Percentiles rank a stretch among this genome's conserved stretches.
These are phyloP conservation scores for Starmerella potacharoeniae DNA, from an alignment of 805 yeast genomes.

Conservation along the genomic window DNA sequence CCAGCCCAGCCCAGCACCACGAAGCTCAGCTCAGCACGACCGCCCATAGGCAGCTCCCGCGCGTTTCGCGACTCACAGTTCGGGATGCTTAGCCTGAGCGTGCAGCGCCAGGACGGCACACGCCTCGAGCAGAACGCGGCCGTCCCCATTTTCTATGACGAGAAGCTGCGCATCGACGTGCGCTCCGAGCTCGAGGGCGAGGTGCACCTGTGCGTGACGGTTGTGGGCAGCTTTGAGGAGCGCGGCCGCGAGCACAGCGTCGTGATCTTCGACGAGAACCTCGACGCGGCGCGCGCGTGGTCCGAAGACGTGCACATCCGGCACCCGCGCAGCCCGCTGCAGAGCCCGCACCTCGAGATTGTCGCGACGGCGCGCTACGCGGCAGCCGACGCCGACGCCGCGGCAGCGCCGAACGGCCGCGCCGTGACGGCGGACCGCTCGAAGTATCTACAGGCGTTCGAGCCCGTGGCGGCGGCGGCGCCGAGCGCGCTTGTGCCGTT, in stretches of 20 bases:
- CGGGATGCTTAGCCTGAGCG: constrained; percentile 11
- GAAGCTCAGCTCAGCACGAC: not conserved
- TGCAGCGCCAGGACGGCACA: constrained; percentile 10
- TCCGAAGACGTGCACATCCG: constrained; percentile 9
- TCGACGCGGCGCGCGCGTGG: constrained; percentile 7
- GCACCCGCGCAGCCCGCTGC: constrained; percentile 20
- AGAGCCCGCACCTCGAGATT: constrained; percentile 17
- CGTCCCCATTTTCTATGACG: constrained; percentile 16
- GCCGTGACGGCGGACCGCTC: not conserved
- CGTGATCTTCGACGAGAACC: constrained; percentile 15
- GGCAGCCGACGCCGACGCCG: not conserved
- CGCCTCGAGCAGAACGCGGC: not conserved
- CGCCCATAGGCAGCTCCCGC: not conserved
- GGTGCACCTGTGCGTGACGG: constrained; percentile 15
- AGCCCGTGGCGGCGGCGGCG: constrained; percentile 4
- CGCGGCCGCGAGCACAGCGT: constrained; percentile 12
- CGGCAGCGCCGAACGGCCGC: not conserved
- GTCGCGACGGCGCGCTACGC: constrained; percentile 13
- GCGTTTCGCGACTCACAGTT: not conserved
- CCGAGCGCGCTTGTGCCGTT: constrained; percentile 1
- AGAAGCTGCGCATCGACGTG: constrained; percentile 6
- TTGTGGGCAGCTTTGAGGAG: constrained; percentile 13
- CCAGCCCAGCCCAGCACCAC: not conserved
- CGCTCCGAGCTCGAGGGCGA: constrained; percentile 9
- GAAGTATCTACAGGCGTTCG: constrained; percentile 6